Evolutionary conservation across 2,329 filamentous ascomycete species (phyloP), one percentile per base, ranked within the genome.

Genomic region (Penicillium thymicola): DNA sequence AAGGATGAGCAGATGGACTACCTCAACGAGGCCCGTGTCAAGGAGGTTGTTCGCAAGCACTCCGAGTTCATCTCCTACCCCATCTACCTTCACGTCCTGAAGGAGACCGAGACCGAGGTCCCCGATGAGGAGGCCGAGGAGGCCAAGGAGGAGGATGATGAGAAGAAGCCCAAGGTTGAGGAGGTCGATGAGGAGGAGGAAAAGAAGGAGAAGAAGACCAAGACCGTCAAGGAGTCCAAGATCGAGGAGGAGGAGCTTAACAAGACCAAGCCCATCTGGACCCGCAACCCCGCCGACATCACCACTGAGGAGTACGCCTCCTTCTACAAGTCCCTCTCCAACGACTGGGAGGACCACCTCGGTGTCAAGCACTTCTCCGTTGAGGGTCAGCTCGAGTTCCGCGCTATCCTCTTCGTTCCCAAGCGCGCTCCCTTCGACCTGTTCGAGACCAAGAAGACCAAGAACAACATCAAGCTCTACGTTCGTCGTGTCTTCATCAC

Each of bases 391-490:
- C 92, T 99, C 68, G 94, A 99, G 83, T 99, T 99, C 92, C 93
- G 93, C 67, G 94, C 94, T 67, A 96, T 99, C 80, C 92, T 99
- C 77, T 99, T 95, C 84, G 93, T 99, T 54, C 94, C 94, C 77
- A 97, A 99, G 90, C 93, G 94, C 73, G 94, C 94, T 79, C 94
- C 94, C 72, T 99, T 99, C 79, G 94, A 99, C 76, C 90, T 99
- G 63, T 99, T 99, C 79, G 94, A 99, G 89, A 97, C 93, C 77
- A 99, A 99, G 91, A 96, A 97, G 89, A 97, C 93, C 76, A 99
- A 99, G 92, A 99, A 97, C 90, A 99, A 99, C 89, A 97, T 99
- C 87, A 99, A 99, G 89, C 89, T 99, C 72, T 99, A 99, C 82
- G 94, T 99, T 75, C 93, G 94, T 79, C 94, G 94, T 78, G 94